Conservation (phyloP, 2,329 filamentous ascomycete species). For the Microdochium bolleyi region DNA sequence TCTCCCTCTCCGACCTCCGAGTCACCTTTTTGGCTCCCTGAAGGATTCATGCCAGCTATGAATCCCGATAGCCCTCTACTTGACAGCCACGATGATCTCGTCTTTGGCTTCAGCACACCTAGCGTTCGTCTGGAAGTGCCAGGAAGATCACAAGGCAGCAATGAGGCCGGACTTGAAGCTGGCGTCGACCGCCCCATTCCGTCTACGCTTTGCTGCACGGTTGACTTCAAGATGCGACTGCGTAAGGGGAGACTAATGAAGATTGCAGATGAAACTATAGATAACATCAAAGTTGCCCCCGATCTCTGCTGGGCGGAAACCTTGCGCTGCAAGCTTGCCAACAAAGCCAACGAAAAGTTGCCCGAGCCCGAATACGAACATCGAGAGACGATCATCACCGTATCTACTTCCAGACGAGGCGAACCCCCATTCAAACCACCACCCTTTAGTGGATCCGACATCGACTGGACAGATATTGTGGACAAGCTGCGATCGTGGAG, state of each 20-base stretch:
- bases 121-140: background rate
- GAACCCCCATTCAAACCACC: background rate
- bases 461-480: background rate
- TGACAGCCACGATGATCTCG: background rate
- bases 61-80: background rate
- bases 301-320: background rate
- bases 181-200: background rate
- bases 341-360: background rate
- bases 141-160: background rate
- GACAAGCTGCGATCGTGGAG: background rate
- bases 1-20: background rate
- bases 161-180: background rate
- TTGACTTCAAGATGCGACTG: background rate
- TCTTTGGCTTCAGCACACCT: background rate
- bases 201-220: background rate
- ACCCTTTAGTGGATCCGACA: background rate
- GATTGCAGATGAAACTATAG: background rate
- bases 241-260: background rate
- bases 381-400: background rate
- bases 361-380: background rate
- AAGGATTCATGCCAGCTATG: background rate
- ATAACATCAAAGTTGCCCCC: background rate
- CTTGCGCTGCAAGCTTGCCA: background rate
- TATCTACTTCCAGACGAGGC: background rate
- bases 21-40: background rate